A percentile compares a stretch with the other conserved stretches of the same genome.
These are phyloP conservation scores for Caloboletus firmus DNA, from an alignment of 1,284 basidiomycete genomes.

Conservation along the genomic window DNA sequence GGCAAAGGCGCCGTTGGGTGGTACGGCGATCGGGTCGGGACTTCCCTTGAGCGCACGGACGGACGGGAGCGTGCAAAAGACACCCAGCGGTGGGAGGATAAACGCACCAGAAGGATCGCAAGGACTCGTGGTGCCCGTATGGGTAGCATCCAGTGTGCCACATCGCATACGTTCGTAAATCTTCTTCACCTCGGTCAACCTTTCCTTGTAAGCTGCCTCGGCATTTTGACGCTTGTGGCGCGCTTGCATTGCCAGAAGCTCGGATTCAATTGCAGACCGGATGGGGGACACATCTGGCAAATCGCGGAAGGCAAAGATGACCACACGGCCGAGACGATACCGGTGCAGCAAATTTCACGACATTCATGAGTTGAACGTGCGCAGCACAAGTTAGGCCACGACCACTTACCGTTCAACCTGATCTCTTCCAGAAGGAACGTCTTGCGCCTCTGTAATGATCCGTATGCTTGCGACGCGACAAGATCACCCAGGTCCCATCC, in stretches of 20 bases:
- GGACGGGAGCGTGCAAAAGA: conserved; percentile 47
- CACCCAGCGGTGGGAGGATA: conserved; percentile 41
- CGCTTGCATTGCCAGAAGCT: conserved; percentile 33
- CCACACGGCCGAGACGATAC: neutral
- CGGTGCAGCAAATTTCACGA: neutral
- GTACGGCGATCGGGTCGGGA: conserved; percentile 16
- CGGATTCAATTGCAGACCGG: conserved; percentile 30
- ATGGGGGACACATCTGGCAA: conserved; percentile 31
- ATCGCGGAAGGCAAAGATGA: neutral
- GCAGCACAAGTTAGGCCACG: neutral
- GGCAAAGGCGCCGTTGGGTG: conserved; percentile 5
- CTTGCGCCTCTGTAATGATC: conserved; percentile 36
- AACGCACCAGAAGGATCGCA: conserved; percentile 12
- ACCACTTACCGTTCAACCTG: conserved; percentile 32
- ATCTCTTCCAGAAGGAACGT: conserved; percentile 39
- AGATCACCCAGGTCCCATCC: conserved; percentile 45
- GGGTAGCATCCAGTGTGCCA: conserved; percentile 2
- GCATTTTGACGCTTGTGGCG: conserved; percentile 27
- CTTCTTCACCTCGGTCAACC: conserved; percentile 30
- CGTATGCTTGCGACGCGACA: conserved; percentile 37
- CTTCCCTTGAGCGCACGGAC: conserved; percentile 40
- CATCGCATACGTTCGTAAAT: conserved; percentile 38
- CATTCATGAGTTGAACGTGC: neutral
- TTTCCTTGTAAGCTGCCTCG: conserved; percentile 25
- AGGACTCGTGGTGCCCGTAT: neutral